phyloP scores from a whole-genome alignment of 73 alveolate genomes.

The Uronychia setigera region DNA sequence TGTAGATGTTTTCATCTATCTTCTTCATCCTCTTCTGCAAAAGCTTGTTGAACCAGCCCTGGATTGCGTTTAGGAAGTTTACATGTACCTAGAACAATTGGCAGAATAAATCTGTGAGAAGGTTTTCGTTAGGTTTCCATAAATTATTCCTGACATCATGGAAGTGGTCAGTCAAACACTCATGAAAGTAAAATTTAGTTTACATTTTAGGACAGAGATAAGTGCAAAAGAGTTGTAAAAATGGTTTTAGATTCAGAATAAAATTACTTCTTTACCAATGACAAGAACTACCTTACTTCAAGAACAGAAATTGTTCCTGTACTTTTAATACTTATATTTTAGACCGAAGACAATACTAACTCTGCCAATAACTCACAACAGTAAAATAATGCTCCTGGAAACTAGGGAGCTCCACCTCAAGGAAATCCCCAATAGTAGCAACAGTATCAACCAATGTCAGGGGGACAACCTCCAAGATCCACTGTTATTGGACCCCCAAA shows the following conservation, averaged over 20 bases:
- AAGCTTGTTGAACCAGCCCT: constrained; percentile 63
- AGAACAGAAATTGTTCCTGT: constrained; percentile 58
- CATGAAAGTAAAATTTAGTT: constrained; percentile 15
- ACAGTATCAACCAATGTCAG: constrained; percentile 28
- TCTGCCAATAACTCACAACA: too few species aligned
- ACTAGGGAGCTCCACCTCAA: too few species aligned
- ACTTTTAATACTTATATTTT: too few species aligned
- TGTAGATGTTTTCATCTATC: constrained; percentile 76
- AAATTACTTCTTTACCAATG: constrained; percentile 86
- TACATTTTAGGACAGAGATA: constrained; percentile 63
- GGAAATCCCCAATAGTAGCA: too few species aligned
- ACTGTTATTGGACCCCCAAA: constrained; percentile 11
- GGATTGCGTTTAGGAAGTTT: constrained; percentile 69
- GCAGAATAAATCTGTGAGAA: constrained; percentile 59
- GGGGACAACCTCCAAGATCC: constrained; percentile 26
- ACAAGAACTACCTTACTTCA: constrained; percentile 50
- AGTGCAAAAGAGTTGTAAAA: constrained; percentile 53
- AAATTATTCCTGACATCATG: constrained; percentile 36
- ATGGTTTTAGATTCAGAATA: constrained; percentile 73
- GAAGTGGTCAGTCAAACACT: constrained; percentile 11
- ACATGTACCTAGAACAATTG: constrained; percentile 67
- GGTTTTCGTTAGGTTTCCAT: constrained; percentile 53
- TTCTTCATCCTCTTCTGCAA: constrained; percentile 68
- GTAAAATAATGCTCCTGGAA: too few species aligned
- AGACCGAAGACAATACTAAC: too few species aligned